Evolutionary conservation across 495 filamentous ascomycete species (phyloP).

Genomic region (Tuber borchii): DNA sequence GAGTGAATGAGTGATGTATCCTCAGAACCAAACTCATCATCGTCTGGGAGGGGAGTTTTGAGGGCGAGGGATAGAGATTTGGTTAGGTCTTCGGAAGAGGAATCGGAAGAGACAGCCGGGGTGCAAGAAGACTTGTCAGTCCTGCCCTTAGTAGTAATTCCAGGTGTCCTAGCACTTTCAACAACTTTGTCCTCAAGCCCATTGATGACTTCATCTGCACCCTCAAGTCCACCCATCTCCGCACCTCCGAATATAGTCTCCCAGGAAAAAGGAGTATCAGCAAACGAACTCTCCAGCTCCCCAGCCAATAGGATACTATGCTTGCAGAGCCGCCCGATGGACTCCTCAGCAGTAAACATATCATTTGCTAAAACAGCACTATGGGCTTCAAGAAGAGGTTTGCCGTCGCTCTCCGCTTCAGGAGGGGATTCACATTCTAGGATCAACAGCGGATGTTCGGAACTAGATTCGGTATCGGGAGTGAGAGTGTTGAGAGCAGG

Average conservation of each 20-base stretch:
- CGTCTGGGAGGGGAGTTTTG: background rate
- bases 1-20: background rate
- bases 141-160: background rate
- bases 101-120: background rate
- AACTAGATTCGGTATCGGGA: background rate
- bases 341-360: too few species aligned
- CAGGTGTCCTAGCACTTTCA: background rate
- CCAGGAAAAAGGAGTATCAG: background rate
- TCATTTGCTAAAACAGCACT: too few species aligned
- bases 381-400: too few species aligned
- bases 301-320: too few species aligned
- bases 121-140: background rate
- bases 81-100: background rate
- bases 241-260: background rate
- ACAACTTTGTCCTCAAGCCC: background rate
- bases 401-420: too few species aligned
- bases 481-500: background rate
- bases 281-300: background rate
- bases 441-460: too few species aligned
- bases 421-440: too few species aligned
- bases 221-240: background rate
- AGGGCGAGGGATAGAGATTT: background rate
- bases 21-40: too few species aligned
- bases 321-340: too few species aligned
- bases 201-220: background rate